Evolutionary conservation across 495 filamentous ascomycete genomes (phyloP), one percentile per base, ranked within the genome.

Genomic region (Penicillium lividum): DNA sequence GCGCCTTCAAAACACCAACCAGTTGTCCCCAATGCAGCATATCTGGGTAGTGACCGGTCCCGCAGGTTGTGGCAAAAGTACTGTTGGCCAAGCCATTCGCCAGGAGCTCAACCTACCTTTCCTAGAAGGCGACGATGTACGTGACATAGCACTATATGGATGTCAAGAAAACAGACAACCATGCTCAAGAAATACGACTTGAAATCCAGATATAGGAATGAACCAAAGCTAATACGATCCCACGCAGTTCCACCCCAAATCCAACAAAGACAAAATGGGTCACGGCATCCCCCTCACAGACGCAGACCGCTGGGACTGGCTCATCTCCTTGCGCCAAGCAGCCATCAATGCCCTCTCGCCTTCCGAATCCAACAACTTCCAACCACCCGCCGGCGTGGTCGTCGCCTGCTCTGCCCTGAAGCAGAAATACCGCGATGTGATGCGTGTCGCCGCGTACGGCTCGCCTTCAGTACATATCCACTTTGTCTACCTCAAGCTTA

Each of bases 21-120:
- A 66, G 16, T 56, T 67, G 0, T 43, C 62, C 1, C 61, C 68
- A 15, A 72, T 85, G 59, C 89, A 90, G 60, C 92, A 97, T 70
- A 96, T 99, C 72, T 97, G 90, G 88, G 85, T 98, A 60, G 90
- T 99, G n/a, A 97, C 94, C 0, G 95, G 95, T 7, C 95, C 95
- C 15, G 93, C 95, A 16, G 95, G 95, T 13, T 97, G 92, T 65
- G 95, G 95, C 42, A 99, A 99, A 77, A 95, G 87, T 65, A 97
- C 94, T 11, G 87, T 98, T 44, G 95, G 92, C 52, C 80, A 89
- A 61, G 84, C 86, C 68, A 74, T 99, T 38, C 86, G 91, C 54
- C 77, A 83, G 11, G 74, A 83, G 33, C 82, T 97, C 15, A 77
- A 83, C 30, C 69, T 94, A 34, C 89, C 90, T 4, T 99, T 91